Percentiles rank a stretch among this genome's conserved stretches.
Evolutionary conservation across 1,284 basidiomycete species (phyloP).

Genomic region (Pseudozyma hubeiensis): DNA sequence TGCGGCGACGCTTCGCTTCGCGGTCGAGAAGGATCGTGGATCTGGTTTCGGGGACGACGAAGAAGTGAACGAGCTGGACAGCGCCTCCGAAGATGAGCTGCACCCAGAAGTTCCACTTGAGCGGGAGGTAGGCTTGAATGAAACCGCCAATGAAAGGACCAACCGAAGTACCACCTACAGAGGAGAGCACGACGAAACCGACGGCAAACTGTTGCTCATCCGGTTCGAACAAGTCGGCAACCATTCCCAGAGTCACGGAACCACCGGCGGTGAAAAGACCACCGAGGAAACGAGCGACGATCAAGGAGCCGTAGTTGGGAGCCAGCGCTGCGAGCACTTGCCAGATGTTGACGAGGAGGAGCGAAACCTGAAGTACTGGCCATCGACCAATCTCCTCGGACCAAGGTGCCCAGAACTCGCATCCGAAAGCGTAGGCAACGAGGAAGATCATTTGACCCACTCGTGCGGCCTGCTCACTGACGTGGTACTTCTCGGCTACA

Average conservation of each 20-base stretch:
- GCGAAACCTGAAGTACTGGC: slow-evolving; percentile 64
- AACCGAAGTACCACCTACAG: slow-evolving; percentile 64
- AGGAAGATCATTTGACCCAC: slow-evolving; percentile 70
- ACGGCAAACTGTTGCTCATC: slow-evolving; percentile 68
- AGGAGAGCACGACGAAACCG: slow-evolving; percentile 66
- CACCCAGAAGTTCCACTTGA: slow-evolving; percentile 69
- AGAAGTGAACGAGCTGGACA: slow-evolving; percentile 69
- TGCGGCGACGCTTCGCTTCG: slow-evolving; percentile 69
- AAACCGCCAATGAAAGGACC: slow-evolving; percentile 66
- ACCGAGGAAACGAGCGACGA: slow-evolving; percentile 67
- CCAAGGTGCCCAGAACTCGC: slow-evolving; percentile 68
- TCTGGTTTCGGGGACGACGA: slow-evolving; percentile 70
- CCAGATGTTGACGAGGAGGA: slow-evolving; percentile 69
- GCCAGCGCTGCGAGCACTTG: slow-evolving; percentile 64
- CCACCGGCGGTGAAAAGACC: slow-evolving; percentile 69
- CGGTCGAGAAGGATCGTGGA: slow-evolving; percentile 69
- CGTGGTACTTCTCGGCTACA: slow-evolving; percentile 64
- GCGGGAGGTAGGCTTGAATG: slow-evolving; percentile 42
- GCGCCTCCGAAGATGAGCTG: slow-evolving; percentile 70
- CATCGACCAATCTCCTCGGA: slow-evolving; percentile 68
- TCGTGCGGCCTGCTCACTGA: slow-evolving; percentile 69
- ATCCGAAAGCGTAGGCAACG: slow-evolving; percentile 69
- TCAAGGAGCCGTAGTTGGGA: slow-evolving; percentile 65
- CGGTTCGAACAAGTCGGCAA: slow-evolving; percentile 68
- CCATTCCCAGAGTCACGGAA: slow-evolving; percentile 71